These are phyloP conservation scores for Haplosporangium sp. DNA, from an alignment of 371 early-diverging fungal species.

Conservation along the genomic window DNA sequence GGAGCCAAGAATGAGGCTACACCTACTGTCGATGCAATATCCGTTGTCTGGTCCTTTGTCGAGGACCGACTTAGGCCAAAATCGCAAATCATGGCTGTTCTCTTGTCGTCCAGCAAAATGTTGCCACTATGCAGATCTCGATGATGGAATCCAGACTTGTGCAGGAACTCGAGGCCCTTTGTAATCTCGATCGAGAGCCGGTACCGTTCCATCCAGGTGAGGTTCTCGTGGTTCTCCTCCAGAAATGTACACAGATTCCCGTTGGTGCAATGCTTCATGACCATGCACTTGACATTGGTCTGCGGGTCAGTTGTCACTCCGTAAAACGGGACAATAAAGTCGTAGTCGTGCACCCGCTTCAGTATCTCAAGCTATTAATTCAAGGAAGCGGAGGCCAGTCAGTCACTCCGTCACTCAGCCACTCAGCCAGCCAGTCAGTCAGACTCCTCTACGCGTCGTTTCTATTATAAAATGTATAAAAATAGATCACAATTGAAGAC, in stretches of 20 bases:
- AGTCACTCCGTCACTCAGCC: too few species aligned
- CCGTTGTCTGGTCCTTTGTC: conserved; percentile 24
- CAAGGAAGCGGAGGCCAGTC: neutral
- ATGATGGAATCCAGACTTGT: conserved; percentile 55
- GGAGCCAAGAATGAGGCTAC: conserved; percentile 53
- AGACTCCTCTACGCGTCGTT: too few species aligned
- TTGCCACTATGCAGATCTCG: conserved; percentile 54
- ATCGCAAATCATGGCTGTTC: conserved; percentile 52
- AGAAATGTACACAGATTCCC: conserved; percentile 42
- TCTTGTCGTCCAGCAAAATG: conserved; percentile 49
- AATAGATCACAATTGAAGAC: neutral
- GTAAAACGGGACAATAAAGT: conserved; percentile 51
- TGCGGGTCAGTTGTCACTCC: conserved; percentile 44
- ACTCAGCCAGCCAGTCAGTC: neutral
- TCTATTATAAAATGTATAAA: too few species aligned
- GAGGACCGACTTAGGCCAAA: conserved; percentile 50
- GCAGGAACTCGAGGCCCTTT: conserved; percentile 53
- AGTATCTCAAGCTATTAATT: conserved; percentile 47
- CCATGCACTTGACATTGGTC: conserved; percentile 47
- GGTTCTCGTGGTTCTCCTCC: conserved; percentile 30
- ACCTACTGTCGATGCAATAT: conserved; percentile 42
- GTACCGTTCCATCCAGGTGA: conserved; percentile 52
- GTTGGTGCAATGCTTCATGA: conserved; percentile 52
- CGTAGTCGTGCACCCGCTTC: conserved; percentile 53
- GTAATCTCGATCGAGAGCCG: conserved; percentile 49